Percentiles rank a stretch among this genome's conserved stretches.
Evolutionary conservation across 805 yeast species (phyloP).

Genomic region (Metschnikowia arizonensis): DNA sequence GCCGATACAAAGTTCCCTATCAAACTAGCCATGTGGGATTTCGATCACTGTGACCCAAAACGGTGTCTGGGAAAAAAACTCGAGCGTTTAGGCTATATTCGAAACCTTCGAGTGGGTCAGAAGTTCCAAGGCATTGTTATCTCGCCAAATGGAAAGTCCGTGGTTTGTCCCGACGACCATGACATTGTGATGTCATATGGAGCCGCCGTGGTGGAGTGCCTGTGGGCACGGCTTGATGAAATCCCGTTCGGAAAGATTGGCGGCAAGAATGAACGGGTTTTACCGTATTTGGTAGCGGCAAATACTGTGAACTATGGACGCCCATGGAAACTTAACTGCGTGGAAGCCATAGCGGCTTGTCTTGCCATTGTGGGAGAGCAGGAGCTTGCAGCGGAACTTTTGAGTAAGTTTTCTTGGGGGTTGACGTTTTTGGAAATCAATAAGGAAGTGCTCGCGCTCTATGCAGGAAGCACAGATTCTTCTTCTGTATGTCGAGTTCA

Average conservation of each 20-base stretch:
- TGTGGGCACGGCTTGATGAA: slow-evolving; percentile 97
- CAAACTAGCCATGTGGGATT: slow-evolving; percentile 97
- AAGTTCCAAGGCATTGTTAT: slow-evolving; percentile 88
- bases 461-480: slow-evolving; percentile 76
- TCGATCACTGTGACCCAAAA: slow-evolving; percentile 97
- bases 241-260: slow-evolving; percentile 93
- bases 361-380: slow-evolving; percentile 87
- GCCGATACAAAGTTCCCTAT: slow-evolving; percentile 55
- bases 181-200: slow-evolving; percentile 76
- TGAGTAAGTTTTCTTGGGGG: slow-evolving; percentile 91
- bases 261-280: slow-evolving; percentile 77
- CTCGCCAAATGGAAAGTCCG: slow-evolving; percentile 86
- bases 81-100: slow-evolving; percentile 81
- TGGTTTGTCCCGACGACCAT: slow-evolving; percentile 84
- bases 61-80: slow-evolving; percentile 94
- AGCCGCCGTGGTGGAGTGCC: slow-evolving; percentile 97
- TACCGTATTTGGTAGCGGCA: slow-evolving; percentile 93
- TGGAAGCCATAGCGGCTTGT: slow-evolving; percentile 96
- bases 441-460: slow-evolving; percentile 67
- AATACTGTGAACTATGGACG: slow-evolving; percentile 95
- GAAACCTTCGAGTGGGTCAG: slow-evolving; percentile 81
- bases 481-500: slow-evolving; percentile 71
- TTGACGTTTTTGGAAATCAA: slow-evolving; percentile 80
- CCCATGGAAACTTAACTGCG: slow-evolving; percentile 95
- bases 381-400: slow-evolving; percentile 80